Base-by-base conservation (phyloP, 495 filamentous ascomycete genomes). In the Cetradonia linearis region DNA sequence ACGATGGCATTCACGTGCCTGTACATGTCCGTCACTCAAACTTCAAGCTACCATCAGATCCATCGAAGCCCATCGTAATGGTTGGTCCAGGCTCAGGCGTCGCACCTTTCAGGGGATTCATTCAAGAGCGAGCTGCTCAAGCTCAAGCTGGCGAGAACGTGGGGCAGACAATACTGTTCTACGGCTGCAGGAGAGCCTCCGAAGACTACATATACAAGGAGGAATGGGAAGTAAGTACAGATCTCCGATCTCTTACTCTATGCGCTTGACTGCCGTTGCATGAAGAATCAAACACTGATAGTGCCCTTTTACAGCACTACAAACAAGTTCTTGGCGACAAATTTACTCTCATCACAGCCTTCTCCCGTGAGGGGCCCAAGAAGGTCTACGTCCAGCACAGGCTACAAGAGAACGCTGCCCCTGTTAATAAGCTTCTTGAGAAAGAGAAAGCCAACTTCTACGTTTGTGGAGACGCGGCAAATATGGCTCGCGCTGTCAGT, bases 331-430 rank as follows among this genome's bases (percentile, higher is more conserved):
- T 99, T 50, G 91, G 92, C 56, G 87, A 91, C 69, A 85, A 84
- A 16, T 90, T 99, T 69, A 83, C 87, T 69, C 72, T 97, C 55
- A 81, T 96, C 70, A 89, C 86, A 28, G 93, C 93, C 52, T 99
- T 99, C 76, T 99, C 93, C 10, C 83, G 93, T 63, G 89, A 96
- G 62, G 63, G 66, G 31, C 78, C 78, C 0, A 75, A 89, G 71
- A 99, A 99, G 77, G 88, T 99, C 37, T 99, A 99, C 69, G 93
- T 99, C 7, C 93, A 99, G 73, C 91, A 99, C 72, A 79, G 88
- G 61, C 78, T 99, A 59, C 81, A 86, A 71, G 89, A 96, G 72
- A 76, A 83, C 27, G 87, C 89, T 33, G 78, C 85, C 56, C 82
- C 95, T 63, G 80, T 99, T 74, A 93, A 95, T 71, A 82, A 91